phyloP scores from a whole-genome alignment of 192 early-diverging fungal species.

The Coemansia asiatica region DNA sequence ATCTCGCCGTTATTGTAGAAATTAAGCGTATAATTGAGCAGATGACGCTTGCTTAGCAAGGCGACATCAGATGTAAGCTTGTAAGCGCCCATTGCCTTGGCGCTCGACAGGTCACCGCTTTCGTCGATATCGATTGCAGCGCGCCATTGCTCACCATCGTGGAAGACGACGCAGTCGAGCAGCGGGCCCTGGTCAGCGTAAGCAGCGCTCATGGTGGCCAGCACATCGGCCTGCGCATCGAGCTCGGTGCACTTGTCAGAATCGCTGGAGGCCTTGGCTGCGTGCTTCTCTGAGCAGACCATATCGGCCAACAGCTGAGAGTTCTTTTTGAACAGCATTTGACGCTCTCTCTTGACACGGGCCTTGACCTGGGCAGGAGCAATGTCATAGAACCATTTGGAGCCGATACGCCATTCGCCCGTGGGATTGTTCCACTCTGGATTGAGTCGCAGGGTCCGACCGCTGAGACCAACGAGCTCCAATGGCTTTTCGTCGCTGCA shows the following conservation, averaged over 20 bases:
- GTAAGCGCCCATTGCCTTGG: constrained; percentile 72
- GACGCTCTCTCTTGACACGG: constrained; percentile 59
- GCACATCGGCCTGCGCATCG: constrained; percentile 61
- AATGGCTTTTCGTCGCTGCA: constrained; percentile 45
- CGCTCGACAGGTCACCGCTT: constrained; percentile 70
- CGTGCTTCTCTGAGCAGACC: constrained; percentile 27
- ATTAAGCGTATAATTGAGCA: constrained; percentile 89
- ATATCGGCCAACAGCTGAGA: constrained; percentile 33
- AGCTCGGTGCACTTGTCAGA: constrained; percentile 47
- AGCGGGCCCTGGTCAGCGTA: constrained; percentile 80
- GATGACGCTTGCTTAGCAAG: constrained; percentile 72
- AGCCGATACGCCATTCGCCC: constrained; percentile 80
- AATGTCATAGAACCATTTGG: constrained; percentile 75
- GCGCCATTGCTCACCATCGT: constrained; percentile 87
- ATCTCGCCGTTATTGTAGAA: constrained; percentile 83
- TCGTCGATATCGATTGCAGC: constrained; percentile 77
- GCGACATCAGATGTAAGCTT: constrained; percentile 68
- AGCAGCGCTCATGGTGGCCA: constrained; percentile 59
- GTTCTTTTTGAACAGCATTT: constrained; percentile 30
- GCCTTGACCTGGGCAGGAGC: constrained; percentile 58
- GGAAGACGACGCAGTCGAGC: constrained; percentile 81
- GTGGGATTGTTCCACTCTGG: constrained; percentile 76
- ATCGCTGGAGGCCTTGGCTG: constrained; percentile 21
- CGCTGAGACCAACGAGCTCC: constrained; percentile 69
- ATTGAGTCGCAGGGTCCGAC: constrained; percentile 70